Evolutionary conservation across 2,329 filamentous ascomycete genomes (phyloP).

Genomic region (Aspergillus ustus): DNA sequence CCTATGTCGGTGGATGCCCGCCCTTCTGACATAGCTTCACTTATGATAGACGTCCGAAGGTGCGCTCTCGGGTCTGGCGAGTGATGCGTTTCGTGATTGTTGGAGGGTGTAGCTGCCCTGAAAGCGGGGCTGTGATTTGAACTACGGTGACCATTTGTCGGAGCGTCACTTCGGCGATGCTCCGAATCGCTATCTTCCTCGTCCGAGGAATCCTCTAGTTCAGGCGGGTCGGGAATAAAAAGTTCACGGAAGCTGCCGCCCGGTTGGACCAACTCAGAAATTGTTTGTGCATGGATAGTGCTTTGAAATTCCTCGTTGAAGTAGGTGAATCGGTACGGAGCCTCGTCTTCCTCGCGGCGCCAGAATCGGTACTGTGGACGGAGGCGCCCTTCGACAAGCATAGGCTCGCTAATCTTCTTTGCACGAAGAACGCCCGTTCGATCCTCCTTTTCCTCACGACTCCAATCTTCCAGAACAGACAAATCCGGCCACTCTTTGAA

Average conservation of each 20-base stretch:
- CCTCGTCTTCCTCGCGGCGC: slow-evolving; percentile 86
- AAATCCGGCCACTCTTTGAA: slow-evolving; percentile 85
- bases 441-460: slow-evolving; percentile 84
- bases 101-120: slow-evolving; percentile 12
- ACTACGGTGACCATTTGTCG: slow-evolving; percentile 13
- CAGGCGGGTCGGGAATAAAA: slow-evolving; percentile 83
- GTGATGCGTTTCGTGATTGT: slow-evolving; percentile 23
- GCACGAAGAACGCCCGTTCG: slow-evolving; percentile 79
- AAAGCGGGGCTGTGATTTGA: slow-evolving; percentile 7
- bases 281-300: slow-evolving; percentile 94
- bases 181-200: slow-evolving; percentile 59
- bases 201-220: slow-evolving; percentile 74
- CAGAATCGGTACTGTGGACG: slow-evolving; percentile 79
- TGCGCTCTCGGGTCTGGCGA: slow-evolving; percentile 26
- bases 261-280: slow-evolving; percentile 87
- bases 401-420: slow-evolving; percentile 91
- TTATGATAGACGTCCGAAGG: slow-evolving; percentile 40
- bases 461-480: slow-evolving; percentile 84
- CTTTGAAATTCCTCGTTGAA: slow-evolving; percentile 97
- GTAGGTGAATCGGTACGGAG: slow-evolving; percentile 94
- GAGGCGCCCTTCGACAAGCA: slow-evolving; percentile 86
- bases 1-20: slow-evolving; percentile 29
- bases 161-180: slow-evolving; percentile 29
- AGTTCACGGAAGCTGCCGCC: slow-evolving; percentile 83
- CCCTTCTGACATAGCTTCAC: slow-evolving; percentile 39